Conservation (phyloP, 352 stramenopile genomes). For the Plasmopara viticola region DNA sequence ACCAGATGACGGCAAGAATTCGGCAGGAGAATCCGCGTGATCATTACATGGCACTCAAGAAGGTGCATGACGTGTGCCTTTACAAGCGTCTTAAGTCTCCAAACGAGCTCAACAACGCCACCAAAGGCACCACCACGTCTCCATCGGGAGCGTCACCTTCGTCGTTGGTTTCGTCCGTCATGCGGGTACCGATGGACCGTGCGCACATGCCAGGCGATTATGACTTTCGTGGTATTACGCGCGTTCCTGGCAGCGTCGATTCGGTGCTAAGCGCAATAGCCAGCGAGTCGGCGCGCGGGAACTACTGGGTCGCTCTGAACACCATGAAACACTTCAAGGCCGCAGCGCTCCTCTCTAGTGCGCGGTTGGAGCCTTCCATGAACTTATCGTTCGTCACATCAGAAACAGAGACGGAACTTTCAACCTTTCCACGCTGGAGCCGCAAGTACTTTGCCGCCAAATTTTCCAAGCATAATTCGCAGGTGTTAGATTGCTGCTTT, state of each 20-base stretch:
- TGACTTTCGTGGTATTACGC: conserved; percentile 65
- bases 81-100: conserved; percentile 41
- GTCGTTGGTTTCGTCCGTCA: conserved; percentile 26
- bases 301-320: conserved; percentile 70
- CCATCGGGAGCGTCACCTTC: conserved; percentile 10
- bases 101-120: conserved; percentile 10
- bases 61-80: conserved; percentile 59
- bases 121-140: conserved; percentile 8
- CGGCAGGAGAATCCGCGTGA: conserved; percentile 41
- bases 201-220: conserved; percentile 26
- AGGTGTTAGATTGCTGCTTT: conserved; percentile 55
- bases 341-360: conserved; percentile 39
- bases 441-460: conserved; percentile 56
- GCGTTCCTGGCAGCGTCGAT: conserved; percentile 51
- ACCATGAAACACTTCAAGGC: conserved; percentile 55
- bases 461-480: conserved; percentile 49
- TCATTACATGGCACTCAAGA: conserved; percentile 46
- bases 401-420: conserved; percentile 22
- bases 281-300: conserved; percentile 49
- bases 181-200: conserved; percentile 6
- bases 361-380: conserved; percentile 22
- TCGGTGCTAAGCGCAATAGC: conserved; percentile 51
- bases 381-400: conserved; percentile 33
- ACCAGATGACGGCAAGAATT: conserved; percentile 35
- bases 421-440: conserved; percentile 56